These are phyloP conservation scores for Beauveria sp. DNA, from an alignment of 2,329 filamentous ascomycete genomes.

Conservation along the genomic window DNA sequence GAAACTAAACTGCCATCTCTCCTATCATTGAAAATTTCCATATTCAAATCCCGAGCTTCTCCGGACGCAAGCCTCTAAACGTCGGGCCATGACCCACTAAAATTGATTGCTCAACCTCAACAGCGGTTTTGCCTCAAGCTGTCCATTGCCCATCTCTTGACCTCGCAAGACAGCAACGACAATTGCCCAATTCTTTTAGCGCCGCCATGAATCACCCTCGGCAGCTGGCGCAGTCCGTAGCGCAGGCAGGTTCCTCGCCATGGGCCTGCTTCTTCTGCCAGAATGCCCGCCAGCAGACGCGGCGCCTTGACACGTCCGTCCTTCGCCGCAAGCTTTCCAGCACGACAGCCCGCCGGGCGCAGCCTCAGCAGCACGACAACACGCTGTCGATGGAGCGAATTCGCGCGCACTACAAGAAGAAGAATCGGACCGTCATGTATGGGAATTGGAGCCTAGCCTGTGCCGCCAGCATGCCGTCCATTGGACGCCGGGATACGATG, in stretches of 20 bases:
- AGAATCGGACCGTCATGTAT: constrained; percentile 55
- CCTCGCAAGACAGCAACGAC: background rate
- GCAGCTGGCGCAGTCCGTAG: constrained; percentile 26
- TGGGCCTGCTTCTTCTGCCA: constrained; percentile 33
- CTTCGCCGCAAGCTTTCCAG: constrained; percentile 26
- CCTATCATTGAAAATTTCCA: background rate
- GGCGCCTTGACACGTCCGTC: constrained; percentile 16
- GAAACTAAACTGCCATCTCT: background rate
- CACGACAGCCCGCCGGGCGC: constrained; percentile 18
- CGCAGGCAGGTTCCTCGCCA: constrained; percentile 18
- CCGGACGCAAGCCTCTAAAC: background rate
- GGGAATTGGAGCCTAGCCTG: constrained; percentile 8
- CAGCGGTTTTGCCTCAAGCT: background rate
- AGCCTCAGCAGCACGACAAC: constrained; percentile 17
- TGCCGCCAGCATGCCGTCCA: background rate
- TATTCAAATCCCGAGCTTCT: background rate
- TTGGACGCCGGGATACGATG: background rate
- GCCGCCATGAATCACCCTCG: constrained; percentile 32
- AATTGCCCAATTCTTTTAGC: background rate
- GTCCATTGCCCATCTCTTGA: background rate
- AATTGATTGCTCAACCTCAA: background rate
- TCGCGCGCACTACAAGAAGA: constrained; percentile 54
- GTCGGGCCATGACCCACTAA: constrained; percentile 10
- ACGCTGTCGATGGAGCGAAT: constrained; percentile 52
- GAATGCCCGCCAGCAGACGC: constrained; percentile 23